Conservation (phyloP, 2,329 filamentous ascomycete species). For the Cladosporium cucumerinum region DNA sequence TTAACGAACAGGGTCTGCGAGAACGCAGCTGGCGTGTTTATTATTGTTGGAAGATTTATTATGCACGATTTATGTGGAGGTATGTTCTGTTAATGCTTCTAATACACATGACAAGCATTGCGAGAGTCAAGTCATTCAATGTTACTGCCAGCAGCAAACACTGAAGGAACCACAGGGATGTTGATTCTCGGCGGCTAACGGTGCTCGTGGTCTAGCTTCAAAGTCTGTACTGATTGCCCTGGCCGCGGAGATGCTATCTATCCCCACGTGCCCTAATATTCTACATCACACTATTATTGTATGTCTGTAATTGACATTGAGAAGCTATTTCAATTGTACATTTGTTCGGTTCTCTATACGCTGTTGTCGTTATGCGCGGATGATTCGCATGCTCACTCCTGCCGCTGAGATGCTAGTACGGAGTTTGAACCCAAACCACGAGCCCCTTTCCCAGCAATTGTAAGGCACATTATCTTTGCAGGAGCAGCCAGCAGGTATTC, state of each 20-base stretch:
- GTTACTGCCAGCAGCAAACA: not conserved
- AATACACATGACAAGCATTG: not conserved
- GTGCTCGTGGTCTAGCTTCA: not conserved
- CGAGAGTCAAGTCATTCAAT: not conserved
- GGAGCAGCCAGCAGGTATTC: not conserved
- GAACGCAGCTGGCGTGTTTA: not conserved
- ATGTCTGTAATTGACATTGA: no score
- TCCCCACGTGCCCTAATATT: no score
- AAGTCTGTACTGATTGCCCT: no score
- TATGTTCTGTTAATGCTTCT: not conserved
- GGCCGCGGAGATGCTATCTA: no score
- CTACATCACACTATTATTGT: no score
- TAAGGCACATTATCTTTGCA: not conserved
- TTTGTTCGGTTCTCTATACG: no score
- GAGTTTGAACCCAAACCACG: no score
- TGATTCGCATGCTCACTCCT: no score
- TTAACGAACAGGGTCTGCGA: not conserved
- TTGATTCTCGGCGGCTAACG: not conserved
- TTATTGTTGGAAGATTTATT: not conserved
- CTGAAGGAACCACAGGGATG: not conserved
- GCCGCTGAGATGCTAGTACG: no score
- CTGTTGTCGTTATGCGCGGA: no score
- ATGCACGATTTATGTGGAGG: not conserved
- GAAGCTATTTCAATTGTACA: no score
- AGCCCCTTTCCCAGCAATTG: not conserved